Evolutionary conservation across 257 asterid genomes (phyloP), one percentile per base, ranked within the genome.

Genomic region (Craterostigma plantagineum): DNA sequence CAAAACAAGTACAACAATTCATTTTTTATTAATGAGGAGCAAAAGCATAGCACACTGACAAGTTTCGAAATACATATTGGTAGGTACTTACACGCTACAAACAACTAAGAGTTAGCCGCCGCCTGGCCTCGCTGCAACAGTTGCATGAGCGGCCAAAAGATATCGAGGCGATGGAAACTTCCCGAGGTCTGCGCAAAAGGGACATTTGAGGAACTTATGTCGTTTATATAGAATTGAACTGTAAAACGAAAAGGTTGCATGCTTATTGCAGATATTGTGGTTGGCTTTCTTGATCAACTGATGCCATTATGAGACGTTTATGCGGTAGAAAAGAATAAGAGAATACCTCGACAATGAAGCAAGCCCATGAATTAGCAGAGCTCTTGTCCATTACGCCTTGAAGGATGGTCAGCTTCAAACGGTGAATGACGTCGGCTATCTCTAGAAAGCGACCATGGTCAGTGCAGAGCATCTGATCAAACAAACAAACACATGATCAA

Each of bases 131-230:
- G 82, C 54, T 69, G 82, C 59, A 77, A 43, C 53, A 86, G 75
- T 60, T 72, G 81, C 97, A 87, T 87, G 63, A 87, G 58, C 9
- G 97, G 95, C 97, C 97, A 87, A 57, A 87, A 87, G 46, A 87
- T 79, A 45, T 87, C 97, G 61, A 87, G 70, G 41, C 97, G 84
- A 48, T 79, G 95, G 65, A 74, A 82, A 65, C 64, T 65, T 18
- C 67, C 87, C 0, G 92, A 63, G 1, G 92, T 79, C 97, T 87
- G 81, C 43, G 17, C 10, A 36, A 36, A 36, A 36, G 14, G 11
- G 40, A 36, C 40, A 12, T 9, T 36, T 2, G 4, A 36, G 40
- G 8, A 36, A 36, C 8, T 9, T 36, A 10, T 2, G 8, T 36
- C 4, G 8, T 36, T 36, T 36, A 36, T n/a, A n/a, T n/a, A n/a